A percentile compares a stretch with the other conserved stretches of the same genome.
Conservation (phyloP, 2,329 filamentous ascomycete genomes). For the Pseudogymnoascus sp. region DNA sequence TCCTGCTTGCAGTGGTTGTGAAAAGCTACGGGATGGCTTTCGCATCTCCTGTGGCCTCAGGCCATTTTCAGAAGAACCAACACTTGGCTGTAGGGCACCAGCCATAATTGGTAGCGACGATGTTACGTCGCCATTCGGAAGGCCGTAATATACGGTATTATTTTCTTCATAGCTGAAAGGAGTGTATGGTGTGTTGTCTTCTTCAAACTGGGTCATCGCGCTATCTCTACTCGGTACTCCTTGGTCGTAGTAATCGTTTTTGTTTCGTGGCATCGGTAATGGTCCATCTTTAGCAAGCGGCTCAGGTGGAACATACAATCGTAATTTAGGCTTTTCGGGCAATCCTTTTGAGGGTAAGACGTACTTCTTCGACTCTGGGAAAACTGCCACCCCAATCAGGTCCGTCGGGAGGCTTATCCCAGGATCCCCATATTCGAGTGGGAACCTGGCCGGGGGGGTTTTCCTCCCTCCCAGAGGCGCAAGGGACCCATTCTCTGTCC, state of each 20-base stretch:
- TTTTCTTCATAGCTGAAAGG: neutral
- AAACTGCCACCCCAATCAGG: conserved; percentile 25
- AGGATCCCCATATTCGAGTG: conserved; percentile 24
- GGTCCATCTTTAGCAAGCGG: conserved; percentile 11
- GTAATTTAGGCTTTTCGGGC: conserved; percentile 24
- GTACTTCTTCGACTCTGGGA: conserved; percentile 16
- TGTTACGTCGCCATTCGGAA: neutral
- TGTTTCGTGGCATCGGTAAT: neutral
- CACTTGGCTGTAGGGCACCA: neutral
- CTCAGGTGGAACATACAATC: conserved; percentile 20
- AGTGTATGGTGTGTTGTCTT: conserved; percentile 15
- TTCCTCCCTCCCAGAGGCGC: conserved; percentile 14
- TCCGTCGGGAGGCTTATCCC: conserved; percentile 23
- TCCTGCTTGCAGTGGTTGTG: neutral
- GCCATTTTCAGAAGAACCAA: neutral
- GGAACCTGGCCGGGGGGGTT: conserved; percentile 20
- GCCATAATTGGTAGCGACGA: neutral
- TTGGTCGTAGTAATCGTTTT: neutral
- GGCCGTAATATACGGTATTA: neutral
- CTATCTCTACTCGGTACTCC: conserved; percentile 17
- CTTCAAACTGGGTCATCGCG: conserved; percentile 26
- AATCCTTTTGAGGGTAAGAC: conserved; percentile 19
- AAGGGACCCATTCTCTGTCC: conserved; percentile 14
- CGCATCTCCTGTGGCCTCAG: neutral
- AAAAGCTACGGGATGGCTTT: neutral